These are phyloP conservation scores for Colletotrichum plurivorum DNA, from an alignment of 2,329 filamentous ascomycete genomes.

Conservation along the genomic window DNA sequence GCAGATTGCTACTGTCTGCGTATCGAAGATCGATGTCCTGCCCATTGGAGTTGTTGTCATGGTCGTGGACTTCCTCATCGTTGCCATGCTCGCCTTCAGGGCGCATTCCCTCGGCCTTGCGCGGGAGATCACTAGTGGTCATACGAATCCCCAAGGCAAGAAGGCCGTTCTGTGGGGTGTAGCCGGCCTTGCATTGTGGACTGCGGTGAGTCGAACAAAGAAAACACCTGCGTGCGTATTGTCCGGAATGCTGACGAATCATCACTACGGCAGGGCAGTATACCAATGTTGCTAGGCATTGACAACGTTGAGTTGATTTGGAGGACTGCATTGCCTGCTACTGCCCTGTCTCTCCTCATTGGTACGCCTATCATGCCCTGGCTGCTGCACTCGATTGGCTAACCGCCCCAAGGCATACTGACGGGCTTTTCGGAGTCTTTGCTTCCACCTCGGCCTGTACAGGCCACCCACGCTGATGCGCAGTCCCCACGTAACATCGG, in stretches of 20 bases:
- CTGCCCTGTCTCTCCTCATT: constrained; percentile 64
- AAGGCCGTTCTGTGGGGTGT: constrained; percentile 60
- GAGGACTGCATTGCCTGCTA: constrained; percentile 65
- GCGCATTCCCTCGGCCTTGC: constrained; percentile 55
- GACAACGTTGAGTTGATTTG: constrained; percentile 56
- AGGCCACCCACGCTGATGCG: constrained; percentile 51
- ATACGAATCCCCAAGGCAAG: constrained; percentile 47
- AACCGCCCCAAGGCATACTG: constrained; percentile 47
- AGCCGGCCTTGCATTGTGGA: constrained; percentile 66
- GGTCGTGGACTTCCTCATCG: constrained; percentile 60
- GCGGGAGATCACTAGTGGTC: constrained; percentile 49
- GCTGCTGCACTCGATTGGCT: constrained; percentile 1
- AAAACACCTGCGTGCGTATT: not conserved
- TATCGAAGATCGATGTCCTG: constrained; percentile 60
- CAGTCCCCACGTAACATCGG: constrained; percentile 54
- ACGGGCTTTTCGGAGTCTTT: constrained; percentile 56
- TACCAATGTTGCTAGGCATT: constrained; percentile 65
- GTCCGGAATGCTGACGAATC: constrained; percentile 35
- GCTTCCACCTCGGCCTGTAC: constrained; percentile 46
- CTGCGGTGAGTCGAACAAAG: constrained; percentile 58
- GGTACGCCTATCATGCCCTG: constrained; percentile 52
- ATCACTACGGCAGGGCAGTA: constrained; percentile 59
- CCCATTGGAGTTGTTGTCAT: constrained; percentile 62
- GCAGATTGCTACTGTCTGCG: constrained; percentile 66
- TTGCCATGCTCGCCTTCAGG: constrained; percentile 57